Conservation (phyloP, 1,284 basidiomycete genomes). For the Takashimella koratensis region DNA sequence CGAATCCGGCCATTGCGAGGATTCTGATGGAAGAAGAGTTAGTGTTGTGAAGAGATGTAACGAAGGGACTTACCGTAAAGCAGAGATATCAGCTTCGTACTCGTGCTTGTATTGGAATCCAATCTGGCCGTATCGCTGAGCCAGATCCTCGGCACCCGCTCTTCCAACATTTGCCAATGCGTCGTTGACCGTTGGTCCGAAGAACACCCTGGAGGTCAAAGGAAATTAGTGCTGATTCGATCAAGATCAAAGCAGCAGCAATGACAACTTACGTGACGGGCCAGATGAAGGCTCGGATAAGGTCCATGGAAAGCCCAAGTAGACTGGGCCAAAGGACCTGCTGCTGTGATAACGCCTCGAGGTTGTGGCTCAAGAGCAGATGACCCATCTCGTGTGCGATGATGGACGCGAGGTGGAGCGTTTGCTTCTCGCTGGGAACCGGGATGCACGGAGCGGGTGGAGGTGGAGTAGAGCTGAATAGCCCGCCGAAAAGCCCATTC, state of each 20-base stretch:
- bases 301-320: conserved; percentile 68
- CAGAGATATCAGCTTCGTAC: conserved; percentile 84
- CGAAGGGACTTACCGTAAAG: conserved; percentile 62
- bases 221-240: background rate
- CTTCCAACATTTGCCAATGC: conserved; percentile 75
- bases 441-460: conserved; percentile 40
- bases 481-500: conserved; percentile 4
- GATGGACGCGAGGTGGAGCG: conserved; percentile 74
- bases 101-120: conserved; percentile 69
- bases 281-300: conserved; percentile 71
- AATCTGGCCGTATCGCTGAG: conserved; percentile 56
- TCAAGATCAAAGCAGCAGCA: too few species aligned
- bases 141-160: conserved; percentile 67
- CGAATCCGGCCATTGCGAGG: conserved; percentile 80
- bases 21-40: conserved; percentile 52
- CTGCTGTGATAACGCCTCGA: conserved; percentile 77
- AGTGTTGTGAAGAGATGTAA: background rate
- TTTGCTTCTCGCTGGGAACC: conserved; percentile 72
- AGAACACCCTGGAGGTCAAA: conserved; percentile 57
- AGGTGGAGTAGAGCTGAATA: conserved; percentile 18
- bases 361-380: conserved; percentile 77
- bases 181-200: conserved; percentile 87
- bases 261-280: conserved; percentile 66
- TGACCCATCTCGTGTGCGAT: conserved; percentile 85
- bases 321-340: conserved; percentile 76